A percentile compares a stretch with the other conserved stretches of the same genome.
Evolutionary conservation across 2,329 filamentous ascomycete genomes (phyloP).

Genomic region (Penicillium nordicum): DNA sequence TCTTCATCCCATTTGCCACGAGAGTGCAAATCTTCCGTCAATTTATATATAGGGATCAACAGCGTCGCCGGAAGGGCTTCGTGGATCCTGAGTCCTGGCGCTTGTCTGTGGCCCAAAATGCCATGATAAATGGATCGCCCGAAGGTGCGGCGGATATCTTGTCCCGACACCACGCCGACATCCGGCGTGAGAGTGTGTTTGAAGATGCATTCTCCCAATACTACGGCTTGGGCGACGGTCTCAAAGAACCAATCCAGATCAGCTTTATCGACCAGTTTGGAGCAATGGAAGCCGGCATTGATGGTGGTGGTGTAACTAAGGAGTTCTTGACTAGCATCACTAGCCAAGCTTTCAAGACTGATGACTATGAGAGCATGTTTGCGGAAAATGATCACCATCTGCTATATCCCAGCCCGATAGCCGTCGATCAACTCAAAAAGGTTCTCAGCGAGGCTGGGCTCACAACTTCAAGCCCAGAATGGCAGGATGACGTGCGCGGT

Average conservation of each 20-base stretch:
- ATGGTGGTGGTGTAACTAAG: constrained; percentile 95
- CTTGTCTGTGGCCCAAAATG: constrained; percentile 52
- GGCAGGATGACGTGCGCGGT: constrained; percentile 55
- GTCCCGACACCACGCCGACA: constrained; percentile 69
- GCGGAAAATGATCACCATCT: constrained; percentile 79
- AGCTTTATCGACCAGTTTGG: constrained; percentile 92
- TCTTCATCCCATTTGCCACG: constrained; percentile 89
- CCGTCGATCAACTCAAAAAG: constrained; percentile 66
- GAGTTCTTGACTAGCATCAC: constrained; percentile 92
- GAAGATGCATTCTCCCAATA: constrained; percentile 82
- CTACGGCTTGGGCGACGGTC: constrained; percentile 70
- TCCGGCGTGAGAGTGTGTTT: constrained; percentile 75
- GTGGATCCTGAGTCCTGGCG: constrained; percentile 75
- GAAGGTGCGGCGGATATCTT: constrained; percentile 39
- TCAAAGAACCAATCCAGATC: constrained; percentile 96
- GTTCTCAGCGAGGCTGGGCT: constrained; percentile 53
- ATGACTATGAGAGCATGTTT: constrained; percentile 64
- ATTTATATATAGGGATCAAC: constrained; percentile 82
- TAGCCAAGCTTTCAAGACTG: constrained; percentile 71
- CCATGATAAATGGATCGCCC: constrained; percentile 41
- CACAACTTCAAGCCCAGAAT: constrained; percentile 54
- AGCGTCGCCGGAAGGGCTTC: constrained; percentile 63
- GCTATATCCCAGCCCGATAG: constrained; percentile 81
- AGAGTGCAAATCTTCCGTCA: constrained; percentile 89
- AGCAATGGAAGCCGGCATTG: constrained; percentile 84